Conservation (phyloP, 2,329 filamentous ascomycete species). For the Emmonsiellopsis sp. region DNA sequence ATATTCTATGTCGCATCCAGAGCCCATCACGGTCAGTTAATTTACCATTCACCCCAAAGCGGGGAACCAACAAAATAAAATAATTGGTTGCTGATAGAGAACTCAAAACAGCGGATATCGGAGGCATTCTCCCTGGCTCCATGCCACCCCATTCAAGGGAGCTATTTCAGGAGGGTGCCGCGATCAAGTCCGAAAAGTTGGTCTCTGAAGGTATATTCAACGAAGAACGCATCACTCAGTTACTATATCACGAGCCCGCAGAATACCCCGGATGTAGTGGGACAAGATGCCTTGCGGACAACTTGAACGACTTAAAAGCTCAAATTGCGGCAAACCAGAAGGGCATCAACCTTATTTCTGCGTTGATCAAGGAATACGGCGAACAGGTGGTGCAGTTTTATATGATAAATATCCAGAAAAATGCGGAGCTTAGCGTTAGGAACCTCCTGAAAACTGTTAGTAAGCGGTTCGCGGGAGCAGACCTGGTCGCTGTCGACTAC, state of each 20-base stretch:
- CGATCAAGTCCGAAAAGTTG: slow-evolving; percentile 53
- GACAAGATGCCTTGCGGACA: slow-evolving; percentile 66
- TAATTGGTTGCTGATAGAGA: slow-evolving; percentile 7
- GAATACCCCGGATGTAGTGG: slow-evolving; percentile 63
- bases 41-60: background rate
- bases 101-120: slow-evolving; percentile 52
- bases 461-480: slow-evolving; percentile 53
- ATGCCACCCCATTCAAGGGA: slow-evolving; percentile 68
- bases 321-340: slow-evolving; percentile 76
- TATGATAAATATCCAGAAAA: slow-evolving; percentile 69
- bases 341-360: slow-evolving; percentile 62
- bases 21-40: slow-evolving; percentile 61
- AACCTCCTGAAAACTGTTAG: slow-evolving; percentile 59
- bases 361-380: slow-evolving; percentile 64
- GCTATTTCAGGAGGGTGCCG: slow-evolving; percentile 55
- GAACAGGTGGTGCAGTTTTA: slow-evolving; percentile 66
- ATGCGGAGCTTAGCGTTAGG: slow-evolving; percentile 63
- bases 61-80: background rate
- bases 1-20: slow-evolving; percentile 67
- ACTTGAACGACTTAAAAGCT: slow-evolving; percentile 72
- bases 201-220: slow-evolving; percentile 65
- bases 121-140: slow-evolving; percentile 64
- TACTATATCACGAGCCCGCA: slow-evolving; percentile 61
- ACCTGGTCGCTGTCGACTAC: slow-evolving; percentile 61
- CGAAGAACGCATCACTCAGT: slow-evolving; percentile 59